These are phyloP conservation scores for Myrmaecium sp. DNA, from an alignment of 2,329 filamentous ascomycete species.

Conservation along the genomic window DNA sequence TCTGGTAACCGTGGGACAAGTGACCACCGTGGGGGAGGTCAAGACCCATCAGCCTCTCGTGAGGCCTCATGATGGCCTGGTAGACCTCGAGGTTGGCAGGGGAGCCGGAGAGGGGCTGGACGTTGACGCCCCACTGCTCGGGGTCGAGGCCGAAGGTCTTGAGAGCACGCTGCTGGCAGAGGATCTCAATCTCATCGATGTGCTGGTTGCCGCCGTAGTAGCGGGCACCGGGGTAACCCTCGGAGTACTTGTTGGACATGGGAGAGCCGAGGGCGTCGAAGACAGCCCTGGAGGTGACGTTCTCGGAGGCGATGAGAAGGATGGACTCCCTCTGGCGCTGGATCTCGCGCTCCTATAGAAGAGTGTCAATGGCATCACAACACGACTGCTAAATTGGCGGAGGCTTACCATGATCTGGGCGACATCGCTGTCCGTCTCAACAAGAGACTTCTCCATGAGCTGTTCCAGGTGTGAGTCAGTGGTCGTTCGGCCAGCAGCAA, in stretches of 20 bases:
- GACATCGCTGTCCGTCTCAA: constrained; percentile 86
- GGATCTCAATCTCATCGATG: constrained; percentile 75
- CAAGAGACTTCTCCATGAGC: constrained; percentile 91
- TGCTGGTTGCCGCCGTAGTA: constrained; percentile 97
- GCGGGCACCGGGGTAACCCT: constrained; percentile 88
- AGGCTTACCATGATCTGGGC: constrained; percentile 80
- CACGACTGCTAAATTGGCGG: constrained; percentile 1
- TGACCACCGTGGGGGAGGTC: constrained; percentile 91
- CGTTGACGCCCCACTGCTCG: constrained; percentile 91
- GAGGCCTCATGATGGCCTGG: constrained; percentile 88
- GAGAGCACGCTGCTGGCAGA: constrained; percentile 81
- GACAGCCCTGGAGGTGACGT: constrained; percentile 22
- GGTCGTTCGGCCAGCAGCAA: constrained; percentile 7
- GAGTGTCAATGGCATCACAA: constrained; percentile 7
- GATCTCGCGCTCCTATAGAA: constrained; percentile 64
- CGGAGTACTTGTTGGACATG: constrained; percentile 85
- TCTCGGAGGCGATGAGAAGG: constrained; percentile 35
- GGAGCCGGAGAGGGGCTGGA: constrained; percentile 70
- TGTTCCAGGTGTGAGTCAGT: constrained; percentile 31
- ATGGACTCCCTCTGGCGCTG: constrained; percentile 97
- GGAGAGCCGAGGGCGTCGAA: constrained; percentile 33
- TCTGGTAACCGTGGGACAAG: constrained; percentile 95
- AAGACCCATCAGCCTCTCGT: constrained; percentile 92
- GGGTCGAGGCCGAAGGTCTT: constrained; percentile 71
- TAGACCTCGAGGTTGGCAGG: constrained; percentile 97